These are phyloP conservation scores for Acrodontium crateriforme DNA, from an alignment of 2,329 filamentous ascomycete species.

Conservation along the genomic window DNA sequence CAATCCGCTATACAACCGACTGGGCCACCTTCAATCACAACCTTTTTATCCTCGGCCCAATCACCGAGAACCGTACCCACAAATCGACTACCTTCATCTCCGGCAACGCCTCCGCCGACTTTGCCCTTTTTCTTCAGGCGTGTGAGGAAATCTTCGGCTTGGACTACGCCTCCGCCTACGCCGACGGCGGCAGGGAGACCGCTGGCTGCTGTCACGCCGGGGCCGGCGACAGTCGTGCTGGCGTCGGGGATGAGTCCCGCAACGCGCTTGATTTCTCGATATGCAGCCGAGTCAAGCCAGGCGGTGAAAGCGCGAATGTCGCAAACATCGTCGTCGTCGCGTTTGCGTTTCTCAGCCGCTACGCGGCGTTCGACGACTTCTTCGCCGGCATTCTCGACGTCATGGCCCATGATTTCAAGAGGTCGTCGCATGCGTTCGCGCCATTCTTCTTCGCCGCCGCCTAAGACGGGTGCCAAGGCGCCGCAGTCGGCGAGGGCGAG, in stretches of 20 bases:
- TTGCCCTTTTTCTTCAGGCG: constrained; percentile 74
- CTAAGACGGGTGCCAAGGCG: constrained; percentile 54
- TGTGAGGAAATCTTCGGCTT: constrained; percentile 35
- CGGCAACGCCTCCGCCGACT: constrained; percentile 68
- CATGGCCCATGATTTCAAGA: constrained; percentile 28
- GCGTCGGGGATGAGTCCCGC: constrained; percentile 47
- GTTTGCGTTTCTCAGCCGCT: constrained; percentile 28
- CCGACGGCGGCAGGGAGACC: constrained; percentile 8
- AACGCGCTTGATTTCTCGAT: constrained; percentile 68
- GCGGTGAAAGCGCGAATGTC: constrained; percentile 65
- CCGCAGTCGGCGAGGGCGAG: constrained; percentile 75
- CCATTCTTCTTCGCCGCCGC: constrained; percentile 55
- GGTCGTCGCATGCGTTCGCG: constrained; percentile 36
- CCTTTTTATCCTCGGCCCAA: constrained; percentile 52
- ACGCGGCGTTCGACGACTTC: constrained; percentile 18
- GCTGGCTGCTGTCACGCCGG: constrained; percentile 22
- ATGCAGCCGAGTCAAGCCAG: constrained; percentile 63
- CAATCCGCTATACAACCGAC: constrained; percentile 55
- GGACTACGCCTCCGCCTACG: constrained; percentile 23
- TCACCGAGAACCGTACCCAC: constrained; percentile 72
- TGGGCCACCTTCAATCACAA: constrained; percentile 67
- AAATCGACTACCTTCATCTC: constrained; percentile 77
- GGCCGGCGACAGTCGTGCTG: constrained; percentile 33
- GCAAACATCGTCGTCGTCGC: constrained; percentile 57
- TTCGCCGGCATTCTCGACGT: constrained; percentile 24